phyloP scores from a whole-genome alignment of 805 yeast genomes.

The Candida argentea region DNA sequence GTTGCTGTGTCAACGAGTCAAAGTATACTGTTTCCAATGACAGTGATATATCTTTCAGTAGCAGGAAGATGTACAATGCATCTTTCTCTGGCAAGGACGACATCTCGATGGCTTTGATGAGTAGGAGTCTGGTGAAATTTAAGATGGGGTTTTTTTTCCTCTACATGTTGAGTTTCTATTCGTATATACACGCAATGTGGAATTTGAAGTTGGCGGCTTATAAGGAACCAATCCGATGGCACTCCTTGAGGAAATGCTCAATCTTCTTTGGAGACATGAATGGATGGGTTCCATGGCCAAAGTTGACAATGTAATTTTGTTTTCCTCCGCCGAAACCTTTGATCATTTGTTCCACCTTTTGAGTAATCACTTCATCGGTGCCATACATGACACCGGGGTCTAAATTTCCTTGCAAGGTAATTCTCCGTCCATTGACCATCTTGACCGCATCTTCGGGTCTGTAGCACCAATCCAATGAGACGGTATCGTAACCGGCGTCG shows the following conservation, averaged over 20 bases:
- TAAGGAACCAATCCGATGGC: constrained; percentile 65
- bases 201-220: constrained; percentile 6
- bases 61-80: constrained; percentile 43
- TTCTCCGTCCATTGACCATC: constrained; percentile 59
- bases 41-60: constrained; percentile 28
- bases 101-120: too few relatives aligned
- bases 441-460: constrained; percentile 78
- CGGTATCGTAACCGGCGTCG: constrained; percentile 69
- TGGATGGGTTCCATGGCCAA: constrained; percentile 98
- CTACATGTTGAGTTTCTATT: neutral
- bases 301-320: constrained; percentile 82
- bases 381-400: constrained; percentile 97
- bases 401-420: constrained; percentile 84
- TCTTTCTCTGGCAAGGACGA: constrained; percentile 16
- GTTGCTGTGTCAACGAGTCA: constrained; percentile 32
- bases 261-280: constrained; percentile 91
- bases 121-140: too few relatives aligned
- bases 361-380: constrained; percentile 64
- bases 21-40: constrained; percentile 46
- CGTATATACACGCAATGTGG: neutral
- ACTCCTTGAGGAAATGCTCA: constrained; percentile 75
- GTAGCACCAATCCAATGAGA: constrained; percentile 91
- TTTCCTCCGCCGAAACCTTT: constrained; percentile 91
- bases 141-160: neutral
- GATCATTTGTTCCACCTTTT: constrained; percentile 82